phyloP scores from a whole-genome alignment of 352 stramenopile genomes.

The Pythium scleroteichum region DNA sequence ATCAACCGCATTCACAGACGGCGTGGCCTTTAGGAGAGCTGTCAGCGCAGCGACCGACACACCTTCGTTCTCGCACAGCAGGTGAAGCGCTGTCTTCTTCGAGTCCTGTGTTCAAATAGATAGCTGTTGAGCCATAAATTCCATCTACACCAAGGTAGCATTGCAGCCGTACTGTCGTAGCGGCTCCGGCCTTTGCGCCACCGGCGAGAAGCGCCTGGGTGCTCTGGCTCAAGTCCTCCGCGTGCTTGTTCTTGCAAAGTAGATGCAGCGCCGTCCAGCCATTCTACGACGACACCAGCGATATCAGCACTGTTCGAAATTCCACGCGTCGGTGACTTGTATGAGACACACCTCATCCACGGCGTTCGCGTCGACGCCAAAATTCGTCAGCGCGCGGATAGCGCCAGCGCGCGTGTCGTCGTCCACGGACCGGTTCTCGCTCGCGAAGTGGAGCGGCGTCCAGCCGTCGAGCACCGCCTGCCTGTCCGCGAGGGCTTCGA shows the following conservation, averaged over 20 bases:
- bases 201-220: slow-evolving; percentile 21
- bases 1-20: slow-evolving; percentile 50
- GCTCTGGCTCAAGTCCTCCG: slow-evolving; percentile 14
- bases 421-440: slow-evolving; percentile 58
- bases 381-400: slow-evolving; percentile 41
- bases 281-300: no score
- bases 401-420: slow-evolving; percentile 38
- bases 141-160: no score
- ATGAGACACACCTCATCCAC: slow-evolving; percentile 83
- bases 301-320: no score
- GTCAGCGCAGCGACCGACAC: slow-evolving; percentile 37
- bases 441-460: slow-evolving; percentile 75
- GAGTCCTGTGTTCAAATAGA: slow-evolving; percentile 30
- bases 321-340: no score
- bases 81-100: slow-evolving; percentile 32
- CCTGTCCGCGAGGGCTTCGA: slow-evolving; percentile 14
- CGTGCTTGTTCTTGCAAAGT: slow-evolving; percentile 42
- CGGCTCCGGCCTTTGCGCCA: slow-evolving; percentile 16
- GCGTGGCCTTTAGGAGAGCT: slow-evolving; percentile 42
- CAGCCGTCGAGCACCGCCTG: slow-evolving; percentile 59
- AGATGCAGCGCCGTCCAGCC: slow-evolving; percentile 75
- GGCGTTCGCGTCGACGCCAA: slow-evolving; percentile 46
- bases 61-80: slow-evolving; percentile 66
- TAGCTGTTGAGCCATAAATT: neutral
- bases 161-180: slow-evolving; percentile 24